These are phyloP conservation scores for Cymbopogon flexuosus DNA, from an alignment of 202 grass and related monocot genomes.

Conservation along the genomic window DNA sequence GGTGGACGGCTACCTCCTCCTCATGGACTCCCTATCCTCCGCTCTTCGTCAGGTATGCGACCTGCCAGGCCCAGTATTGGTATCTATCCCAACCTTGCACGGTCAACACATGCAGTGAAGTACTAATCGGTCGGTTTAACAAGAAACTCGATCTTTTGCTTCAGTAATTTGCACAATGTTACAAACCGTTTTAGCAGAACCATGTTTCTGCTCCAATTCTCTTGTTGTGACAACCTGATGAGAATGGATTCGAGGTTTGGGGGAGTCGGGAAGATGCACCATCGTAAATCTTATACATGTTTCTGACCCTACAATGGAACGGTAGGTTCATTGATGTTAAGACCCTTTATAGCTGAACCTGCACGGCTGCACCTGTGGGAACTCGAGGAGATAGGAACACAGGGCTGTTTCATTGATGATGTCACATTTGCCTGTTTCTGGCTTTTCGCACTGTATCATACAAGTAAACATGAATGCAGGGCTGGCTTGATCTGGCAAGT, in stretches of 20 bases:
- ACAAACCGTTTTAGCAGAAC: not conserved
- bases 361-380: not conserved
- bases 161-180: not conserved
- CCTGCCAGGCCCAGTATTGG: not conserved
- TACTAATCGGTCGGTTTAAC: not conserved
- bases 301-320: not conserved
- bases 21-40: slow-evolving; percentile 69
- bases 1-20: slow-evolving; percentile 57
- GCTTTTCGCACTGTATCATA: not conserved
- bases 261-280: not conserved
- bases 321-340: not conserved
- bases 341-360: not conserved
- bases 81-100: not conserved
- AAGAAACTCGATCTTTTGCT: not conserved
- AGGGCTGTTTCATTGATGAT: no score
- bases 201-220: not conserved
- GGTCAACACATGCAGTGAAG: not conserved
- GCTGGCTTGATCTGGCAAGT: slow-evolving; percentile 90
- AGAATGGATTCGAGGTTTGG: not conserved
- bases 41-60: slow-evolving; percentile 61
- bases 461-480: slow-evolving; percentile 41
- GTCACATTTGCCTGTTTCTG: not conserved
- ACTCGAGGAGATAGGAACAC: no score
- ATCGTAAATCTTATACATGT: not conserved
- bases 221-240: not conserved